These are phyloP conservation scores for Tausonia pullulans DNA, from an alignment of 1,284 basidiomycete genomes.

Conservation along the genomic window DNA sequence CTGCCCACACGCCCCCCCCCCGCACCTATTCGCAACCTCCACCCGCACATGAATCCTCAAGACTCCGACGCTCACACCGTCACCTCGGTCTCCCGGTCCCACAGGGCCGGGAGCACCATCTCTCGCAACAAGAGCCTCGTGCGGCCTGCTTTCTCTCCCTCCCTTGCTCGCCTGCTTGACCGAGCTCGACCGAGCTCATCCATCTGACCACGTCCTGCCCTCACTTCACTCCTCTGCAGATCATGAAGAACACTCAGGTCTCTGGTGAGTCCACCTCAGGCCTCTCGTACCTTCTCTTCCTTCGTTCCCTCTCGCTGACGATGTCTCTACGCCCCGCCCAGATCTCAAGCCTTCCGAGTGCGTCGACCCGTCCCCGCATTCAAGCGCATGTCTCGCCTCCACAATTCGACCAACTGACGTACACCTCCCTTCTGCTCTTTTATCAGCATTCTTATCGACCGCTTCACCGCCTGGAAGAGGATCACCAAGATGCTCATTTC, in stretches of 20 bases:
- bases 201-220: neutral
- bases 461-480: conserved; percentile 50
- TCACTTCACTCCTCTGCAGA: conserved; percentile 29
- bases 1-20: neutral
- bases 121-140: conserved; percentile 64
- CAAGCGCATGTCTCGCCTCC: too few species aligned
- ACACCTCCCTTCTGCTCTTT: neutral
- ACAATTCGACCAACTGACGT: neutral
- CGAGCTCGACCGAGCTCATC: neutral
- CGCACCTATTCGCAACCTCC: neutral
- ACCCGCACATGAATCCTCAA: conserved; percentile 1
- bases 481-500: conserved; percentile 86
- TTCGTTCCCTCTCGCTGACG: neutral
- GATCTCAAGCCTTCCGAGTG: neutral
- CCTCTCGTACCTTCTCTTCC: neutral
- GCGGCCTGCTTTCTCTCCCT: conserved; percentile 19
- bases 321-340: neutral
- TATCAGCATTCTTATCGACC: conserved; percentile 84
- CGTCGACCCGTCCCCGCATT: too few species aligned
- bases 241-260: conserved; percentile 78
- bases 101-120: conserved; percentile 49
- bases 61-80: conserved; percentile 13
- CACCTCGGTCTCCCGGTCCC: conserved; percentile 26
- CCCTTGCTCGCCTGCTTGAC: neutral
- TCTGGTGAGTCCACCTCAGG: conserved; percentile 39